phyloP scores from a whole-genome alignment of 1,139 yeast species.

The Candida sp. region DNA sequence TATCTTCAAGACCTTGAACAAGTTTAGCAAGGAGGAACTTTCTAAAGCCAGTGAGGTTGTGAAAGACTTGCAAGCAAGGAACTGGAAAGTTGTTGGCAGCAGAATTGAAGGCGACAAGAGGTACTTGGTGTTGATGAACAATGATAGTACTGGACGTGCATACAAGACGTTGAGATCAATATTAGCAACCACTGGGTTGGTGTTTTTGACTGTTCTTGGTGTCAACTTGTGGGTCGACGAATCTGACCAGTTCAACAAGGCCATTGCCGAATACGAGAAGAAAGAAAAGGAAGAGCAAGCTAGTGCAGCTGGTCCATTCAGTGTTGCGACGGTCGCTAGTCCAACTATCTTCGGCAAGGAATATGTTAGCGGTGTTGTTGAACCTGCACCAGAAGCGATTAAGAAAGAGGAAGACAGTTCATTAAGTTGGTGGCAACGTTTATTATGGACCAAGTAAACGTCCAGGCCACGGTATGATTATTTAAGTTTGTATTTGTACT shows the following conservation, averaged over 20 bases:
- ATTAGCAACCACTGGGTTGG: constrained; percentile 38
- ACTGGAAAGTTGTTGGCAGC: constrained; percentile 45
- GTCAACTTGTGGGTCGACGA: constrained; percentile 29
- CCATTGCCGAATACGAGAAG: constrained; percentile 6
- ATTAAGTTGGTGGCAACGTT: constrained; percentile 2
- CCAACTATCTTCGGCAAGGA: constrained; percentile 5
- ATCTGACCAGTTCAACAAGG: constrained; percentile 1
- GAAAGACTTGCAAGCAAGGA: constrained; percentile 25
- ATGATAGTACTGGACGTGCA: constrained; percentile 12
- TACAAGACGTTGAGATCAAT: constrained; percentile 25
- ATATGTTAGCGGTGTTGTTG: background rate
- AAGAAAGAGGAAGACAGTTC: too few species aligned
- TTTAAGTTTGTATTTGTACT: background rate
- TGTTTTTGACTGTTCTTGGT: constrained; percentile 32
- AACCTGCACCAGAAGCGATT: too few species aligned
- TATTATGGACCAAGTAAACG: constrained; percentile 3
- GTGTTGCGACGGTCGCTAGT: background rate
- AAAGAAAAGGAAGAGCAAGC: background rate
- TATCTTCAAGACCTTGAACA: constrained; percentile 47
- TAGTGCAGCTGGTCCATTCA: constrained; percentile 3
- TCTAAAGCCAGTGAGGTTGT: constrained; percentile 14
- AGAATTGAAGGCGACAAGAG: constrained; percentile 22
- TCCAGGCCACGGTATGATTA: too few species aligned
- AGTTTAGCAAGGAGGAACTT: constrained; percentile 36
- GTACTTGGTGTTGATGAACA: constrained; percentile 32